Evolutionary conservation across 805 yeast species (phyloP).

Genomic region (Saturnispora sanitii): DNA sequence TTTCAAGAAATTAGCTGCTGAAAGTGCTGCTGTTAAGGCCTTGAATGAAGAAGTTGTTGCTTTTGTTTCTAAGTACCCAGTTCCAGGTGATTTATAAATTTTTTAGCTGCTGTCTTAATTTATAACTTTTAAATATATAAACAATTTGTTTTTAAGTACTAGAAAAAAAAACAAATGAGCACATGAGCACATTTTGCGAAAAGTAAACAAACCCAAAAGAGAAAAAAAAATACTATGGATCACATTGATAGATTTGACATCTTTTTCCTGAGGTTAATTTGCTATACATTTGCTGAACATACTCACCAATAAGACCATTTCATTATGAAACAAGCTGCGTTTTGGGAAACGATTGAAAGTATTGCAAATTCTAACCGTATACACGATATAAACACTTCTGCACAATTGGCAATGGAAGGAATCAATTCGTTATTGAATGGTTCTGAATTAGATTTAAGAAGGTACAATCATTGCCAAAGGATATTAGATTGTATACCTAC

Average conservation of each 20-base stretch:
- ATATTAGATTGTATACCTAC: not conserved
- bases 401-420: constrained; percentile 1
- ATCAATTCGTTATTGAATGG: not conserved
- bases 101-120: not conserved
- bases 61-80: constrained; percentile 74
- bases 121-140: too few relatives aligned
- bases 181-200: not conserved
- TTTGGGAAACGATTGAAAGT: not conserved
- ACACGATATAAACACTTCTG: not conserved
- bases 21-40: constrained; percentile 47
- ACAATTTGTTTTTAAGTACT: not conserved
- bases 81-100: constrained; percentile 63
- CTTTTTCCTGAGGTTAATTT: not conserved
- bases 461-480: constrained; percentile 1
- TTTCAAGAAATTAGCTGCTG: constrained; percentile 64
- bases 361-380: not conserved
- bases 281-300: not conserved
- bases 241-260: not conserved
- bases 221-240: not conserved
- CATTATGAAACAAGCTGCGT: not conserved
- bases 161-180: not conserved
- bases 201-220: constrained; percentile 2
- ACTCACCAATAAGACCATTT: not conserved
- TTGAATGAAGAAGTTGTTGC: constrained; percentile 56
- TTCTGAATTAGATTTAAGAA: not conserved